Base-by-base conservation (phyloP, 2,329 filamentous ascomycete genomes). In the Xylaria sp. region DNA sequence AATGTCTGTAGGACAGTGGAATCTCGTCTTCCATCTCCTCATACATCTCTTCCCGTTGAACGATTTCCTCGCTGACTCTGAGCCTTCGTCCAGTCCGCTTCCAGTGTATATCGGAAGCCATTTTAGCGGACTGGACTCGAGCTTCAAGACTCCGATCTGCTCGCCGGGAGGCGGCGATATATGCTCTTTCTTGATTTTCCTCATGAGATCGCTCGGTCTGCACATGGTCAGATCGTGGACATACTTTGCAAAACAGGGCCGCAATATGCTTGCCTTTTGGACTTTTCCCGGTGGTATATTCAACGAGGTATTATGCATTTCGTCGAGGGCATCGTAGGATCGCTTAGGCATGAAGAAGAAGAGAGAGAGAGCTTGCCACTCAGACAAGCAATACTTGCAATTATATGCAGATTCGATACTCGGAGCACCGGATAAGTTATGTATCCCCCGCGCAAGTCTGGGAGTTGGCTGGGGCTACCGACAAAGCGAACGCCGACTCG, bases 11-110 rank as follows among this genome's bases (percentile, higher is more conserved):
- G 57, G 85, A 84, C 61, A 84, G 80, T 0, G 88, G 86, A 23
- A 90, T 72, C 59, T 92, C 89, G 66, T 96, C 90, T 56, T 96
- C 92, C 70, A 96, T 90, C 73, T 96, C 92, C 70, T 96, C 92
- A 71, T 97, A 97, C 91, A 96, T 96, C 72, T 95, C 91, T 72
- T 96, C 92, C 63, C 91, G 92, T 66, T 89, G 79, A 10, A 96
- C 92, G 75, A 94, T 92, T 69, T 94, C 84, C 73, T 92, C 89
- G 30, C 88, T 92, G 59, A 97, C 89, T 66, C 87, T 86, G 61
- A 97, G 81, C 1, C 83, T 85, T 67, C 91, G 89, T 46, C 92
- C 93, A 0, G 92, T 96, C 16, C 92, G 86, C 72, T 87, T 84
- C 77, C 92, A 91, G 80, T 96, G 92, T 44, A 96, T 91, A 69